These are phyloP conservation scores for Phytopythium helicoides DNA, from an alignment of 352 stramenopile genomes.

Conservation along the genomic window DNA sequence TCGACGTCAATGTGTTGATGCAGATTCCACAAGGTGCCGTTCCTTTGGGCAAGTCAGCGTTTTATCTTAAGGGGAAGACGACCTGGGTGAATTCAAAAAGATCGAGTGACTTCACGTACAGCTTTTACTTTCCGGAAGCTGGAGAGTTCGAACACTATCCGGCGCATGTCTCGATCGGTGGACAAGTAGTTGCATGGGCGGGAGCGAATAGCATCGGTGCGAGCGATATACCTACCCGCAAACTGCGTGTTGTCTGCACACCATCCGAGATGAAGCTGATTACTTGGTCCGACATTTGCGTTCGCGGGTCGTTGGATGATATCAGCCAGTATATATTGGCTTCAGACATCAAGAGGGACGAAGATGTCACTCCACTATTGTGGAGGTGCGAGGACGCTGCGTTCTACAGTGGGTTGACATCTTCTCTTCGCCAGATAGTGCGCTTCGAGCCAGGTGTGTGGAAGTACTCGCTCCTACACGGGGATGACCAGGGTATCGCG, in stretches of 20 bases:
- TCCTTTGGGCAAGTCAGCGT: conserved; percentile 32
- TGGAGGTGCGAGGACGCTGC: conserved; percentile 42
- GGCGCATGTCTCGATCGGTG: conserved; percentile 36
- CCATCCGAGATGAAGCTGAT: conserved; percentile 40
- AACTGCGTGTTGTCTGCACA: conserved; percentile 24
- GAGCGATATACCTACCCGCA: conserved; percentile 5
- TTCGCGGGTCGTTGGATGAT: conserved; percentile 40
- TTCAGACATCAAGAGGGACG: conserved; percentile 20
- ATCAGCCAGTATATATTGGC: conserved; percentile 29
- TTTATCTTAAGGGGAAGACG: conserved; percentile 51
- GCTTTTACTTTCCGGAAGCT: conserved; percentile 57
- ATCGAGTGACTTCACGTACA: conserved; percentile 35
- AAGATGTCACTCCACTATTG: too few relatives aligned
- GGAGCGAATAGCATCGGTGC: conserved; percentile 13
- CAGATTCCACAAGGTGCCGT: conserved; percentile 63
- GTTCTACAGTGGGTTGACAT: conserved; percentile 36
- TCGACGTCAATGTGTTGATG: conserved; percentile 45
- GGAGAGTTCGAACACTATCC: conserved; percentile 54
- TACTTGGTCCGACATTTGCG: conserved; percentile 57
- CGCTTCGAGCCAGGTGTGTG: conserved; percentile 37
- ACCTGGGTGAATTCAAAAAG: conserved; percentile 33
- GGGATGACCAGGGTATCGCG: conserved; percentile 30
- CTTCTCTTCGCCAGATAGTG: conserved; percentile 32
- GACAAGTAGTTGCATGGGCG: conserved; percentile 36
- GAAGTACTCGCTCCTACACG: conserved; percentile 51